Percentiles rank a stretch among this genome's conserved stretches.
Conservation (phyloP, 2,329 filamentous ascomycete genomes). For the Aureobasidium leucospermi region DNA sequence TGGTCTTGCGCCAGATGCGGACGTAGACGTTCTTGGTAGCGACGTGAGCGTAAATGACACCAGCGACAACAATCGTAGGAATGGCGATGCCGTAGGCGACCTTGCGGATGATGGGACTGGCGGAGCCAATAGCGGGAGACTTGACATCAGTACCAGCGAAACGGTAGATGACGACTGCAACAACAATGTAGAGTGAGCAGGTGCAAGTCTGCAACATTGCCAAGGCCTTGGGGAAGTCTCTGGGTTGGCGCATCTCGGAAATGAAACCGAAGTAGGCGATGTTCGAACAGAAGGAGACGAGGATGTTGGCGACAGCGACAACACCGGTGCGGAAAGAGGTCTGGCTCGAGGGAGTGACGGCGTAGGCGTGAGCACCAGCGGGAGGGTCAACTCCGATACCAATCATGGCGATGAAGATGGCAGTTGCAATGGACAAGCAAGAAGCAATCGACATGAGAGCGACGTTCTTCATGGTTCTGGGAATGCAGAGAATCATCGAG, state of each 20-base stretch:
- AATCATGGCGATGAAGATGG: constrained; percentile 60
- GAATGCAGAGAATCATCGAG: constrained; percentile 53
- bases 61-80: constrained; percentile 64
- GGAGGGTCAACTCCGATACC: constrained; percentile 50
- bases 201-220: constrained; percentile 53
- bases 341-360: constrained; percentile 34
- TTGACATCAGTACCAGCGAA: constrained; percentile 55
- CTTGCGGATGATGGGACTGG: constrained; percentile 48
- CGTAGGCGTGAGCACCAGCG: constrained; percentile 29
- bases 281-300: constrained; percentile 27
- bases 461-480: constrained; percentile 56
- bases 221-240: constrained; percentile 56
- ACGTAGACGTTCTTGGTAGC: constrained; percentile 60
- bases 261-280: constrained; percentile 60
- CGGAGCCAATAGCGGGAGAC: constrained; percentile 59
- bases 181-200: constrained; percentile 54
- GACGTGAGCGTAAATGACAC: constrained; percentile 63
- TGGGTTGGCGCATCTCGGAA: constrained; percentile 55
- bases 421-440: constrained; percentile 56
- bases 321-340: constrained; percentile 44
- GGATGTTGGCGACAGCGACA: constrained; percentile 58
- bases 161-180: constrained; percentile 59
- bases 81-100: constrained; percentile 64
- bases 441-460: constrained; percentile 57
- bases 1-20: constrained; percentile 47